Conservation (phyloP, 1,284 basidiomycete species). For the Malassezia psittaci region DNA sequence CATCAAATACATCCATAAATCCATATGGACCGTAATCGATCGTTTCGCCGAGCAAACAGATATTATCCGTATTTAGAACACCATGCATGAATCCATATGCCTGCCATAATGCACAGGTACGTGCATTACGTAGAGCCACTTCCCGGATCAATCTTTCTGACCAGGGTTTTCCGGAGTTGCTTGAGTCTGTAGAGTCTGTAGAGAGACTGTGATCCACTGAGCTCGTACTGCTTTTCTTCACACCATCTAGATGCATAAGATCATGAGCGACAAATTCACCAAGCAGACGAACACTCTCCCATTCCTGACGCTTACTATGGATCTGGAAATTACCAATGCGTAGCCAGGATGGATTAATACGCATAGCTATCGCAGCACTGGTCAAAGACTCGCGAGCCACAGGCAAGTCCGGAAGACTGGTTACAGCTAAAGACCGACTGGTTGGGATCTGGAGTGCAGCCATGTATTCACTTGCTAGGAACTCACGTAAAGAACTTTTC, state of each 20-base stretch:
- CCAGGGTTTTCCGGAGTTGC: constrained; percentile 15
- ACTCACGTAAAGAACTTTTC: constrained; percentile 84
- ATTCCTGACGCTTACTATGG: constrained; percentile 55
- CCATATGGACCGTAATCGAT: constrained; percentile 76
- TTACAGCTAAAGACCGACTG: constrained; percentile 71
- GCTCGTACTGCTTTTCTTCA: constrained; percentile 17
- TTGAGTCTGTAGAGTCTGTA: constrained; percentile 3
- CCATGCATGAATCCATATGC: constrained; percentile 48
- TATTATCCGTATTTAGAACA: constrained; percentile 84
- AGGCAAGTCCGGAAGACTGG: constrained; percentile 63
- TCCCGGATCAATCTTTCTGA: constrained; percentile 27
- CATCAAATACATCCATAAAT: constrained; percentile 66
- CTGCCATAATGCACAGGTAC: constrained; percentile 89
- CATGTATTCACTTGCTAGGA: constrained; percentile 58
- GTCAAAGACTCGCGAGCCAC: constrained; percentile 74
- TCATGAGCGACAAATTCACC: constrained; percentile 60
- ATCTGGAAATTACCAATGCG: constrained; percentile 87
- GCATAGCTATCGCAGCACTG: constrained; percentile 67
- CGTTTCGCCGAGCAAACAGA: constrained; percentile 71
- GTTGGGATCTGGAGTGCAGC: constrained; percentile 77
- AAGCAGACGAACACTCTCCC: constrained; percentile 57
- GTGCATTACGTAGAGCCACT: constrained; percentile 66
- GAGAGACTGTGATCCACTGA: background rate
- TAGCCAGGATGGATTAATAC: constrained; percentile 78
- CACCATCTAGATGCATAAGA: constrained; percentile 43